phyloP scores from a whole-genome alignment of 2,329 filamentous ascomycete genomes.

The Nemania bipapillata region DNA sequence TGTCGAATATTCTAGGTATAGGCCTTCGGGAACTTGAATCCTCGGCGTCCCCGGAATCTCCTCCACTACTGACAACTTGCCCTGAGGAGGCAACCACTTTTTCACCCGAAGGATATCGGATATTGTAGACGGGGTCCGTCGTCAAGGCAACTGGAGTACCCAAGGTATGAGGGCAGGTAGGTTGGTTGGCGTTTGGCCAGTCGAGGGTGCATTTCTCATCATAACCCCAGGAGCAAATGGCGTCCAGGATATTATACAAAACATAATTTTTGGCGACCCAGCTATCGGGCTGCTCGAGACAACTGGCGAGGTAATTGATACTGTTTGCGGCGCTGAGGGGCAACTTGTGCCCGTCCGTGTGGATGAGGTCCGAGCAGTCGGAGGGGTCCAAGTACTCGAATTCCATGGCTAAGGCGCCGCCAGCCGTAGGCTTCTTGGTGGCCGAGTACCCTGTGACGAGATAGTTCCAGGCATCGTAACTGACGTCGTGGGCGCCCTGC shows the following conservation, averaged over 20 bases:
- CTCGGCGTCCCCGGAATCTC: slow-evolving; percentile 2
- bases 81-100: slow-evolving; percentile 52
- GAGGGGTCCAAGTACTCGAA: slow-evolving; percentile 58
- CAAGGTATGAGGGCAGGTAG: slow-evolving; percentile 60
- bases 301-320: slow-evolving; percentile 62
- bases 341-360: slow-evolving; percentile 61
- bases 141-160: slow-evolving; percentile 53
- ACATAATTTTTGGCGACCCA: slow-evolving; percentile 63
- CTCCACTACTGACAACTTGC: slow-evolving; percentile 41
- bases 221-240: slow-evolving; percentile 55
- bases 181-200: slow-evolving; percentile 62
- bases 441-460: slow-evolving; percentile 63
- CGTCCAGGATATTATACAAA: slow-evolving; percentile 64
- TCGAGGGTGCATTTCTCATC: slow-evolving; percentile 64
- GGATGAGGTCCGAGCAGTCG: slow-evolving; percentile 62
- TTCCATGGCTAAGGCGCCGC: slow-evolving; percentile 61
- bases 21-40: slow-evolving; percentile 20
- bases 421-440: slow-evolving; percentile 56
- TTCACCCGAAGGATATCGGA: slow-evolving; percentile 63
- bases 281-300: slow-evolving; percentile 43
- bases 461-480: slow-evolving; percentile 71
- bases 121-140: slow-evolving; percentile 60
- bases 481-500: slow-evolving; percentile 67
- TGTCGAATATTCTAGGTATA: slow-evolving; percentile 21
- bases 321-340: slow-evolving; percentile 67